Evolutionary conservation across 2,329 filamentous ascomycete species (phyloP).

Genomic region (Penicillium sp.): DNA sequence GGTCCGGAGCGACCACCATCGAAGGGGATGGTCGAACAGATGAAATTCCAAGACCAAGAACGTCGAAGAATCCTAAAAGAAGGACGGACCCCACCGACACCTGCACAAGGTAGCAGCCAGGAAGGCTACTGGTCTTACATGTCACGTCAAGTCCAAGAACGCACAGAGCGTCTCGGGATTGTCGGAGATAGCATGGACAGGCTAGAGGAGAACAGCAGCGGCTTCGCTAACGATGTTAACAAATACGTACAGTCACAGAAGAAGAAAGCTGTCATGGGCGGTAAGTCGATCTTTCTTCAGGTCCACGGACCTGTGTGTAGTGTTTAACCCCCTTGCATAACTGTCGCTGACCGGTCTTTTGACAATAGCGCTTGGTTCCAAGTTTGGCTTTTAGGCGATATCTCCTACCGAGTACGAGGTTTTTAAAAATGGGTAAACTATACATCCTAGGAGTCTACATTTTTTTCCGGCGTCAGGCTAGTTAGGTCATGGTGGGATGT

Average conservation of each 20-base stretch:
- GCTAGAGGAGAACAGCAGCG: constrained; percentile 74
- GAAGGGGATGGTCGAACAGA: constrained; percentile 81
- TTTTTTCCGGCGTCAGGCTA: not conserved
- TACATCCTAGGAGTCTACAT: not conserved
- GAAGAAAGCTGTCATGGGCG: constrained; percentile 74
- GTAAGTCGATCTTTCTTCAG: constrained; percentile 33
- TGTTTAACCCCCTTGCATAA: constrained; percentile 20
- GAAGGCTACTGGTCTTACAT: constrained; percentile 75
- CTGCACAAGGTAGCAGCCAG: constrained; percentile 50
- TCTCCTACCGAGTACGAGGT: not conserved
- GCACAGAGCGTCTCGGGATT: constrained; percentile 81
- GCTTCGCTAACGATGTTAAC: constrained; percentile 82
- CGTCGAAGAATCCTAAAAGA: constrained; percentile 39
- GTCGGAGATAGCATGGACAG: constrained; percentile 83
- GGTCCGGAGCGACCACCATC: constrained; percentile 84
- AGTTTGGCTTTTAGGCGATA: constrained; percentile 42
- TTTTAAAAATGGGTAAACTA: not conserved
- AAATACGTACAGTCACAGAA: constrained; percentile 89
- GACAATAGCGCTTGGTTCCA: constrained; percentile 40
- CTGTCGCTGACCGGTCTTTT: constrained; percentile 20
- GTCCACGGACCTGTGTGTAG: not conserved
- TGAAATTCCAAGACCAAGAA: constrained; percentile 70
- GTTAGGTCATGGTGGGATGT: not conserved
- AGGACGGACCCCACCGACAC: constrained; percentile 34
- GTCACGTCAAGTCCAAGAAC: constrained; percentile 80